A percentile compares a stretch with the other conserved stretches of the same genome.
These are phyloP conservation scores for Termitomyces titanicus DNA, from an alignment of 768 basidiomycete species.

Conservation along the genomic window DNA sequence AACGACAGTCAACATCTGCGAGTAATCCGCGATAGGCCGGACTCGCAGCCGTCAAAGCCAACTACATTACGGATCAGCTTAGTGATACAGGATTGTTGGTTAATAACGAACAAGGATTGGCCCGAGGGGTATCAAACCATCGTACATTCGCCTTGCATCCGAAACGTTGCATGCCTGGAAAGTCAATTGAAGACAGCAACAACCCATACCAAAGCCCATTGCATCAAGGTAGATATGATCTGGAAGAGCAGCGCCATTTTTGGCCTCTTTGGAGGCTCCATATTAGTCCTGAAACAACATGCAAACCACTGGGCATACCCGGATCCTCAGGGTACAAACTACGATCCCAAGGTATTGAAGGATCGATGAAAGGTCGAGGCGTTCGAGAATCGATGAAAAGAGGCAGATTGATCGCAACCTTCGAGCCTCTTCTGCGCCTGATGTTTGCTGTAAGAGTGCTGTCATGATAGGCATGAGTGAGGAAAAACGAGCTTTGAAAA, in stretches of 20 bases:
- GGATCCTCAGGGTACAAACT: slow-evolving; percentile 80
- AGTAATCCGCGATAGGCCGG: slow-evolving; percentile 94
- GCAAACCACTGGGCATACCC: slow-evolving; percentile 43
- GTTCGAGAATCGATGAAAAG: slow-evolving; percentile 87
- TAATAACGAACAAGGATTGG: slow-evolving; percentile 78
- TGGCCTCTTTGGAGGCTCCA: slow-evolving; percentile 59
- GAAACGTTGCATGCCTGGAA: slow-evolving; percentile 95
- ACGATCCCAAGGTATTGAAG: slow-evolving; percentile 87
- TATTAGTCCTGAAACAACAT: slow-evolving; percentile 8
- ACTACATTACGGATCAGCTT: slow-evolving; percentile 37
- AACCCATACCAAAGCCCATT: slow-evolving; percentile 99
- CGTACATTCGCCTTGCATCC: slow-evolving; percentile 92
- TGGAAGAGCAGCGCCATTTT: slow-evolving; percentile 79
- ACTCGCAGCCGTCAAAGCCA: slow-evolving; percentile 92
- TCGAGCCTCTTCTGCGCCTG: slow-evolving; percentile 82
- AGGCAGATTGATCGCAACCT: slow-evolving; percentile 94
- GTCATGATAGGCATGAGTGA: slow-evolving; percentile 13
- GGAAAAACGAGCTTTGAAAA: slow-evolving; percentile 3
- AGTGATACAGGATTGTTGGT: slow-evolving; percentile 1
- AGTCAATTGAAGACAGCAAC: slow-evolving; percentile 95
- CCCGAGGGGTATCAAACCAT: slow-evolving; percentile 91
- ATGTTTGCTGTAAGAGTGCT: slow-evolving; percentile 99
- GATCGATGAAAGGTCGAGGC: slow-evolving; percentile 86
- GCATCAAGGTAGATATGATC: slow-evolving; percentile 98
- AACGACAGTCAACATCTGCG: slow-evolving; percentile 95